phyloP scores from a whole-genome alignment of 2,329 filamentous ascomycete genomes.

The Curvularia spicifera region DNA sequence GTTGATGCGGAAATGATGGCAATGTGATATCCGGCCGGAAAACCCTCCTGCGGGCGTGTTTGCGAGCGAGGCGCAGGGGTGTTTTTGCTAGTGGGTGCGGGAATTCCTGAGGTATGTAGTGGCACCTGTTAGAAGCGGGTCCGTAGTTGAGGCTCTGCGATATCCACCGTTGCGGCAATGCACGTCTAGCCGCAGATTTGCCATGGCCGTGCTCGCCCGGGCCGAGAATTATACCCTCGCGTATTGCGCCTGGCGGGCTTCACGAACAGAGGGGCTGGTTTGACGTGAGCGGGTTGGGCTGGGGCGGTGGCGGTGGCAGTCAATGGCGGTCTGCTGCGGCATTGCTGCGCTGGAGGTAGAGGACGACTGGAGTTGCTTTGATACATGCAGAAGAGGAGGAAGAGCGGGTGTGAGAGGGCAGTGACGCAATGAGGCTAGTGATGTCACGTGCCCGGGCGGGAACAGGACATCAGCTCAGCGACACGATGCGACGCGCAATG shows the following conservation, averaged over 20 bases:
- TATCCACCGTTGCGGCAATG: slow-evolving; percentile 20
- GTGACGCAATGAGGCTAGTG: neutral
- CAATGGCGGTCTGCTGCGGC: neutral
- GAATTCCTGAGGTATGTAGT: slow-evolving; percentile 8
- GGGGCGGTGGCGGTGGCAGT: no score
- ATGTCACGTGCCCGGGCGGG: neutral
- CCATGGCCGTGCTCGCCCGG: slow-evolving; percentile 12
- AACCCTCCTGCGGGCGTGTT: neutral
- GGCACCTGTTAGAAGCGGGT: slow-evolving; percentile 2
- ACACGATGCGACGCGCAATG: neutral
- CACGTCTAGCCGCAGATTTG: slow-evolving; percentile 20
- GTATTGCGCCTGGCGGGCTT: slow-evolving; percentile 1
- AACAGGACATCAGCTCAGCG: no score
- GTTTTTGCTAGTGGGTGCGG: slow-evolving; percentile 7
- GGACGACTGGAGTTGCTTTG: neutral
- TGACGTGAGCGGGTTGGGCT: neutral
- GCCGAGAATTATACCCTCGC: slow-evolving; percentile 8
- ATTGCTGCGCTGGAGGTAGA: neutral
- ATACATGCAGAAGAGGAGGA: neutral
- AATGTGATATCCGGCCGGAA: slow-evolving; percentile 12
- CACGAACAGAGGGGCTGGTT: slow-evolving; percentile 6
- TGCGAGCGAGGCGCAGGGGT: neutral
- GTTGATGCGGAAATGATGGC: slow-evolving; percentile 6
- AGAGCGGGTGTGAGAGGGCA: neutral
- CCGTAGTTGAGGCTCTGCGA: slow-evolving; percentile 13